Conservation (phyloP, 495 filamentous ascomycete species). For the Penicillium paradoxum region DNA sequence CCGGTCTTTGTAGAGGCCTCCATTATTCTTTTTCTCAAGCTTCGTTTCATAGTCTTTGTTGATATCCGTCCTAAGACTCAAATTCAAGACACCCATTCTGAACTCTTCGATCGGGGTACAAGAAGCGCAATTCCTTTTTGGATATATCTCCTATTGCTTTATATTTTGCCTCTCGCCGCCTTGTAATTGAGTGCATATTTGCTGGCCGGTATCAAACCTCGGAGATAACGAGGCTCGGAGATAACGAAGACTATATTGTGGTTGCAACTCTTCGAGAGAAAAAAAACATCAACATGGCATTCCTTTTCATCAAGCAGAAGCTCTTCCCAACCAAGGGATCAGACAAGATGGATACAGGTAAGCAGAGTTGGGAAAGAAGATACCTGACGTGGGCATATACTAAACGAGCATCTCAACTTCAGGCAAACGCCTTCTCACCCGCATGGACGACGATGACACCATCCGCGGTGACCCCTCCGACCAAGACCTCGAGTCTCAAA, state of each 20-base stretch:
- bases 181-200: background rate
- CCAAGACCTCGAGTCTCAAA: slow-evolving; percentile 36
- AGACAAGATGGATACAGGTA: slow-evolving; percentile 15
- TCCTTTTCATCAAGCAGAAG: slow-evolving; percentile 42
- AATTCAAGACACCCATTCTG: background rate
- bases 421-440: slow-evolving; percentile 38
- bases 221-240: background rate
- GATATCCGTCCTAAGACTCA: background rate
- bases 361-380: slow-evolving; percentile 12
- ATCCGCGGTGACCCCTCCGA: slow-evolving; percentile 25
- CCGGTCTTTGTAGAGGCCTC: background rate
- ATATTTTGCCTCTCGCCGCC: background rate
- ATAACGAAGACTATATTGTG: background rate
- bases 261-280: background rate
- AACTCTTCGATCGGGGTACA: background rate
- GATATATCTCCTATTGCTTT: background rate
- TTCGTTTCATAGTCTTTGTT: slow-evolving; percentile 3
- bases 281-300: slow-evolving; percentile 27
- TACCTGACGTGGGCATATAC: slow-evolving; percentile 2
- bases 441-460: slow-evolving; percentile 28
- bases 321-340: slow-evolving; percentile 29
- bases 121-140: background rate
- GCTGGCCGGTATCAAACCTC: background rate
- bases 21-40: background rate
- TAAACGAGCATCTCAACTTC: background rate